Evolutionary conservation across 257 asterid species (phyloP), one percentile per base, ranked within the genome.

Genomic region (Oldenlandia corymbosa): DNA sequence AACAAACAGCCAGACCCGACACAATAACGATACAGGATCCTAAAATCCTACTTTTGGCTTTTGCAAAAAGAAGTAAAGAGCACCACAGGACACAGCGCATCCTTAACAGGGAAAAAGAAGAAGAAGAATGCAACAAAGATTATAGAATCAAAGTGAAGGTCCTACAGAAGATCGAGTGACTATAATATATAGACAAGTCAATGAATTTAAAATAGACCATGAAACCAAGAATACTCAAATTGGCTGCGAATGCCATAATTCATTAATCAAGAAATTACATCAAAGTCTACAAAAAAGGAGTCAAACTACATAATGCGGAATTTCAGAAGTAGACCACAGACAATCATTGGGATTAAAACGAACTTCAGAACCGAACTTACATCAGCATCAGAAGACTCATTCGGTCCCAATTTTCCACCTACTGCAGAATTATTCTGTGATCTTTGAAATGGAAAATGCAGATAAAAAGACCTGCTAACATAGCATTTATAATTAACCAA

Each of bases 231-330:
- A 39, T 39, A 1, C 9, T 5, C 48, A 43, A 39, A 7, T 34
- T 21, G 12, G 66, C 66, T 13, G 52, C 52, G 37, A 51, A 14
- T 32, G 24, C 50, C 8, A n/a, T 10, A 23, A 14, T 41, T 43
- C 5, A 58, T 60, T 60, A 52, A 10, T 34, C 39, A 41, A 26
- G 4, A 16, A 43, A 65, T 12, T 37, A 50, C 61, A 65, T 65
- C n/a, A 20, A 7, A 39, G 24, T 34, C 58, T 53, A 62, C 31
- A 43, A 26, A 55, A 30, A 23, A 20, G 67, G 51, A 41, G 67
- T 60, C 62, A 68, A 68, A 67, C 60, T 56, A 68, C 60, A 61
- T 14, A n/a, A 31, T 31, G 31, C 36, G 13, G 58, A 17, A 63
- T 63, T 14, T 10, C 42, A 53, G 54, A 65, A 36, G 46, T 7